phyloP scores from a whole-genome alignment of 1,284 basidiomycete species.

The Leccinum cinnamomeum region DNA sequence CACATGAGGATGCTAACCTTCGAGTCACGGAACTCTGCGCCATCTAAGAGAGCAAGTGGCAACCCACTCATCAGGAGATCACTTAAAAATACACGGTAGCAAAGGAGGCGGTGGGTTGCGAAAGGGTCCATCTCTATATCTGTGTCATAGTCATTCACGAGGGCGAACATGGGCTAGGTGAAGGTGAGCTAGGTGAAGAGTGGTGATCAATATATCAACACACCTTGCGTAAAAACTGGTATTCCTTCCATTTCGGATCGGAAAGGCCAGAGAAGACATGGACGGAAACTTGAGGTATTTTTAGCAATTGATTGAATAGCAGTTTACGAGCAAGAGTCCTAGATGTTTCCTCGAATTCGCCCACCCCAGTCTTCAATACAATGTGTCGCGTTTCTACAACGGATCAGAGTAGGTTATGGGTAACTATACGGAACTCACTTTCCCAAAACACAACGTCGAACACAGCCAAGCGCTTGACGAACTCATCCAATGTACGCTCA shows the following conservation, averaged over 20 bases:
- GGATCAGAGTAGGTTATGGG: neutral
- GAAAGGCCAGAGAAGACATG: slow-evolving; percentile 44
- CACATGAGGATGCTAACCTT: slow-evolving; percentile 44
- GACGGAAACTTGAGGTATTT: slow-evolving; percentile 40
- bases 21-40: slow-evolving; percentile 57
- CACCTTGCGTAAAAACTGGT: slow-evolving; percentile 45
- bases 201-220: neutral
- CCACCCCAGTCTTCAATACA: slow-evolving; percentile 40
- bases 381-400: slow-evolving; percentile 43
- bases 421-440: slow-evolving; percentile 37
- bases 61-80: slow-evolving; percentile 48
- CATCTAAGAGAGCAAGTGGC: slow-evolving; percentile 51
- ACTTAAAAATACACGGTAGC: slow-evolving; percentile 51
- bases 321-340: slow-evolving; percentile 52
- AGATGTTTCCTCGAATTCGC: slow-evolving; percentile 42
- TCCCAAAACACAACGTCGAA: slow-evolving; percentile 68
- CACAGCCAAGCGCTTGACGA: slow-evolving; percentile 49
- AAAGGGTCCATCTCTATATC: slow-evolving; percentile 19
- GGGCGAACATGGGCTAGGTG: slow-evolving; percentile 63
- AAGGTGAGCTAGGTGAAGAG: slow-evolving; percentile 5
- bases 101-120: slow-evolving; percentile 38
- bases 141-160: slow-evolving; percentile 54
- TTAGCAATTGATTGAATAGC: slow-evolving; percentile 50
- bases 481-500: slow-evolving; percentile 51
- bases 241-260: slow-evolving; percentile 52